Evolutionary conservation across 768 basidiomycete genomes (phyloP).

Genomic region (Tricholoma hemisulphureum): DNA sequence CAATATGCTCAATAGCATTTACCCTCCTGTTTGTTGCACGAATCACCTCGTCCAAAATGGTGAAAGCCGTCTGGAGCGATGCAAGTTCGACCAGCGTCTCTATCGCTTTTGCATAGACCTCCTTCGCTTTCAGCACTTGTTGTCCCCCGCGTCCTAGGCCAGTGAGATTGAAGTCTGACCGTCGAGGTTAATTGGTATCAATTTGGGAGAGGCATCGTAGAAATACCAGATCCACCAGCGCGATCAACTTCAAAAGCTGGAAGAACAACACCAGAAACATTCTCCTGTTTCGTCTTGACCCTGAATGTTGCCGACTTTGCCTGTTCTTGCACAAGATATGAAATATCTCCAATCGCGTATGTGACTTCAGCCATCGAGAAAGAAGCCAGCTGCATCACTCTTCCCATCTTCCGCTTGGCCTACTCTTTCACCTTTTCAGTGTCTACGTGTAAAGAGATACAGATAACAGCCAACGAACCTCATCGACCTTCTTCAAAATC

Average conservation of each 20-base stretch:
- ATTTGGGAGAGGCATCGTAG: not conserved
- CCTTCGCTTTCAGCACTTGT: constrained; percentile 91
- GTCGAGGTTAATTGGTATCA: not conserved
- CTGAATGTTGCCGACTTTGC: constrained; percentile 89
- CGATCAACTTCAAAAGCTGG: constrained; percentile 95
- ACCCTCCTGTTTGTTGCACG: constrained; percentile 98
- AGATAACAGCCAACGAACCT: constrained; percentile 49
- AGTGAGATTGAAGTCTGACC: constrained; percentile 89
- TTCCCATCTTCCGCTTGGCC: constrained; percentile 99
- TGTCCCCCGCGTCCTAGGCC: constrained; percentile 97
- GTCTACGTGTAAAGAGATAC: not conserved
- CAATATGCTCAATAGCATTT: constrained; percentile 96
- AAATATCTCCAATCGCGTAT: constrained; percentile 95
- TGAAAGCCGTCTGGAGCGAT: constrained; percentile 96
- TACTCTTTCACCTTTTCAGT: constrained; percentile 36
- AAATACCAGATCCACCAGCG: constrained; percentile 74
- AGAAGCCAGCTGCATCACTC: constrained; percentile 97
- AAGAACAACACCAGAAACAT: constrained; percentile 94
- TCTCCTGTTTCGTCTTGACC: constrained; percentile 95
- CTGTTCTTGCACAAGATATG: constrained; percentile 96
- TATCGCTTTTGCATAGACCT: constrained; percentile 96
- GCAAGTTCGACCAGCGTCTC: constrained; percentile 97
- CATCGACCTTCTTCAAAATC: constrained; percentile 96
- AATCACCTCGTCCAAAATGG: constrained; percentile 97
- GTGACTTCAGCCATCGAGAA: constrained; percentile 99